Evolutionary conservation across 2,329 filamentous ascomycete species (phyloP).

Genomic region (Leptodontidium sp.): DNA sequence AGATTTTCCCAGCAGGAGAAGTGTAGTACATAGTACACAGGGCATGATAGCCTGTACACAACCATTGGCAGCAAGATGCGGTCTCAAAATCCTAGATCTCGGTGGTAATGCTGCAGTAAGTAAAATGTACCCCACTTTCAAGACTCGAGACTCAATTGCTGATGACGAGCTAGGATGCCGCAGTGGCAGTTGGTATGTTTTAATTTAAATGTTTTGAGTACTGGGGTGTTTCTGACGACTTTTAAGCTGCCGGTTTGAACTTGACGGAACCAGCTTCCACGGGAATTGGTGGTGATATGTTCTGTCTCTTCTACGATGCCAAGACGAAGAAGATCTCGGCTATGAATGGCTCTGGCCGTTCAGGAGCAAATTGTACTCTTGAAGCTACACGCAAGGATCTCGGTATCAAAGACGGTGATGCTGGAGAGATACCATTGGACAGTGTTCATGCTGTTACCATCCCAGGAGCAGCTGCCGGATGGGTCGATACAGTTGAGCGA

Average conservation of each 20-base stretch:
- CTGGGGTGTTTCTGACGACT: conserved; percentile 10
- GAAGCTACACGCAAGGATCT: conserved; percentile 76
- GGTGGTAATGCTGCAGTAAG: conserved; percentile 93
- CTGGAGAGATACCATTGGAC: conserved; percentile 71
- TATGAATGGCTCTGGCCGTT: conserved; percentile 92
- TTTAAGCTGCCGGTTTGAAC: conserved; percentile 83
- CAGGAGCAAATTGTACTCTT: conserved; percentile 73
- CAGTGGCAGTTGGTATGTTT: conserved; percentile 81
- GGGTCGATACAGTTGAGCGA: conserved; percentile 86
- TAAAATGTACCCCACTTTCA: conserved; percentile 32
- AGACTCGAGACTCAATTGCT: conserved; percentile 8
- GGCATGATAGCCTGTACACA: conserved; percentile 92
- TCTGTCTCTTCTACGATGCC: conserved; percentile 91
- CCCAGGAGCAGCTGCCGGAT: conserved; percentile 90
- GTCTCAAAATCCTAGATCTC: conserved; percentile 81
- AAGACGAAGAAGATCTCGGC: conserved; percentile 82
- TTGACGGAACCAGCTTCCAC: conserved; percentile 93
- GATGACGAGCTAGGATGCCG: conserved; percentile 75
- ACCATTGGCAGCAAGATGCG: conserved; percentile 87
- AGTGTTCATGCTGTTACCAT: conserved; percentile 86
- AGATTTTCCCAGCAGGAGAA: conserved; percentile 80
- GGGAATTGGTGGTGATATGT: conserved; percentile 97
- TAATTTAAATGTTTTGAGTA: background rate
- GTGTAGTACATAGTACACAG: conserved; percentile 91
- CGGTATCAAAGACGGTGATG: conserved; percentile 64